Percentiles rank a stretch among this genome's conserved stretches.
phyloP scores from a whole-genome alignment of 257 asterid genomes.

The Forsythia viridissima region DNA sequence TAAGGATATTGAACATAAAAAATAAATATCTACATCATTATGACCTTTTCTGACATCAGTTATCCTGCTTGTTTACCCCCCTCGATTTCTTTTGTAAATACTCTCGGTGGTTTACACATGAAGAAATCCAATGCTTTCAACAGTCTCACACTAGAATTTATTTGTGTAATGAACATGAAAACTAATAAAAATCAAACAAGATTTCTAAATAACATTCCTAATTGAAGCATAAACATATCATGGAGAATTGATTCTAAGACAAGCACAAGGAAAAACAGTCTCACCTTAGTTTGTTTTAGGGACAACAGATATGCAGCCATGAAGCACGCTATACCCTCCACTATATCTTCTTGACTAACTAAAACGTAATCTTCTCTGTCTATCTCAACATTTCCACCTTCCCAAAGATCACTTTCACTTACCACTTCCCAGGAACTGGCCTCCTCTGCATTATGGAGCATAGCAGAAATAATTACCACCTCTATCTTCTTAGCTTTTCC shows the following conservation, averaged over 20 bases:
- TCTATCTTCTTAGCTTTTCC: neutral
- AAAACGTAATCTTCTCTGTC: constrained; percentile 83
- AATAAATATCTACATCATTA: neutral
- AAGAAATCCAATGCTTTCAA: neutral
- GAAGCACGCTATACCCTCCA: constrained; percentile 96
- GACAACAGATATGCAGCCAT: constrained; percentile 95
- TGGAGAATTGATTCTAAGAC: neutral
- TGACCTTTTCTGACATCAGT: neutral
- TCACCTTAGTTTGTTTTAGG: constrained; percentile 90
- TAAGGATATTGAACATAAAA: neutral
- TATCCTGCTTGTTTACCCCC: neutral
- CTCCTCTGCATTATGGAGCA: constrained; percentile 60
- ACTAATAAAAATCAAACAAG: constrained; percentile 11
- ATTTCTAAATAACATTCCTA: neutral
- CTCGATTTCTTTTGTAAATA: neutral
- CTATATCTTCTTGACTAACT: constrained; percentile 95
- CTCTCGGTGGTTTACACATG: neutral
- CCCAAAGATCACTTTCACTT: constrained; percentile 87
- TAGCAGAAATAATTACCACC: neutral
- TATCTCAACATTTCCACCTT: constrained; percentile 57
- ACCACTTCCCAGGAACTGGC: constrained; percentile 94
- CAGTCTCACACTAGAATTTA: neutral
- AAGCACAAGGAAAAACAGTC: constrained; percentile 7
- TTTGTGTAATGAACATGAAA: neutral
- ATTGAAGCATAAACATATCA: neutral